phyloP scores from a whole-genome alignment of 106 monocot genomes.

The Phalaenopsis equestris region DNA sequence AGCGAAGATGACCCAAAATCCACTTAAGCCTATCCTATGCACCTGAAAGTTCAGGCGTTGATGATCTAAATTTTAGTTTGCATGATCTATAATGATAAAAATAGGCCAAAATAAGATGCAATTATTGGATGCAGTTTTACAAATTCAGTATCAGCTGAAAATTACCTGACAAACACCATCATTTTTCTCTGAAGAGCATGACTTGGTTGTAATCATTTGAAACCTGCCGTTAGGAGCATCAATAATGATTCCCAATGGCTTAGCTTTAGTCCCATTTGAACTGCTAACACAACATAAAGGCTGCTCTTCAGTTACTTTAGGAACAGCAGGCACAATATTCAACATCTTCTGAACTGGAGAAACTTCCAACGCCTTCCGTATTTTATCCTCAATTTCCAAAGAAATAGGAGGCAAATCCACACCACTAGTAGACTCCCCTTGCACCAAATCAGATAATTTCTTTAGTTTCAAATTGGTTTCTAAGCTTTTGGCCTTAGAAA shows the following conservation, averaged over 20 bases:
- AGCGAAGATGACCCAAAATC: neutral
- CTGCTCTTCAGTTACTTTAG: neutral
- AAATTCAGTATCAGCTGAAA: neutral
- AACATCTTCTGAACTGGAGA: neutral
- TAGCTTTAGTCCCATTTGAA: neutral
- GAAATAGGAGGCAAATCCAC: neutral
- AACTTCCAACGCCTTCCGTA: neutral
- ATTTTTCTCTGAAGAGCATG: neutral
- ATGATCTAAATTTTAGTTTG: neutral
- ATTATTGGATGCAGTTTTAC: neutral
- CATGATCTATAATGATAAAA: neutral
- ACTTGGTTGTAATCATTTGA: neutral
- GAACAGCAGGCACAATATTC: neutral
- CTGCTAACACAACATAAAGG: neutral
- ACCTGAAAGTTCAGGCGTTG: neutral
- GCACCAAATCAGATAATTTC: conserved; percentile 9
- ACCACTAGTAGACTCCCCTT: neutral
- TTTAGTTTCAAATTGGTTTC: conserved; percentile 1
- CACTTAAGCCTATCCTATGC: neutral
- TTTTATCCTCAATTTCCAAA: conserved; percentile 5
- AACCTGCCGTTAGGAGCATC: neutral
- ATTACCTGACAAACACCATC: conserved; percentile 13
- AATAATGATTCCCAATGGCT: neutral
- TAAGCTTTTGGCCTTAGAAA: conserved; percentile 12
- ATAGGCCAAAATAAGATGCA: neutral